Conservation (phyloP, 163 green algal species). For the Picocystis sp. region DNA sequence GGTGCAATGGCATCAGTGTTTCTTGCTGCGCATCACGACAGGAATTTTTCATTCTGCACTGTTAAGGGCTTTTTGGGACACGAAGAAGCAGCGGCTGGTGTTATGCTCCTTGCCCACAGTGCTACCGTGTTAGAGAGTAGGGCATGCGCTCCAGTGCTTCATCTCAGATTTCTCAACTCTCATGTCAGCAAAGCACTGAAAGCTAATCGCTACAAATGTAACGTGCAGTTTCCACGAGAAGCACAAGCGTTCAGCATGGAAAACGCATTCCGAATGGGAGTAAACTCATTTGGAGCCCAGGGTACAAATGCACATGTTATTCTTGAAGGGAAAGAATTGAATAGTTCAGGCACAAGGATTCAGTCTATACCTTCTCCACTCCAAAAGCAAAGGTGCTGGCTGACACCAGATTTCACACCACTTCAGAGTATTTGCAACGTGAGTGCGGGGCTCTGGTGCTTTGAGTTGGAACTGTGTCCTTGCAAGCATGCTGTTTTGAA, state of each 20-base stretch:
- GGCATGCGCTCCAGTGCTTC: constrained; percentile 27
- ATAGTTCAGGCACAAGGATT: too few relatives aligned
- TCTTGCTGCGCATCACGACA: neutral
- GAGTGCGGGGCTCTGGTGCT: too few relatives aligned
- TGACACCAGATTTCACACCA: too few relatives aligned
- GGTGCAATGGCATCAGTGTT: constrained; percentile 10
- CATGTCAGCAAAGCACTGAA: constrained; percentile 30
- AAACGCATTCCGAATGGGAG: constrained; percentile 4
- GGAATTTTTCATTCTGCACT: constrained; percentile 19
- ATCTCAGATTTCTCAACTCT: constrained; percentile 58
- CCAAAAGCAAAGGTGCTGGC: too few relatives aligned
- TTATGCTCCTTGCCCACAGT: constrained; percentile 37
- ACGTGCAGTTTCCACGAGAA: constrained; percentile 2
- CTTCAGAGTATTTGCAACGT: too few relatives aligned
- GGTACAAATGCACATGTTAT: constrained; percentile 39
- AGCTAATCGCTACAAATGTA: neutral
- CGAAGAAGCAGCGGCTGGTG: constrained; percentile 51
- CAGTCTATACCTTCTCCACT: too few relatives aligned
- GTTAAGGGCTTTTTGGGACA: constrained; percentile 55
- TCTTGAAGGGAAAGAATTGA: constrained; percentile 1
- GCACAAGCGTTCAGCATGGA: neutral
- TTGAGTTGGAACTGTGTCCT: too few relatives aligned
- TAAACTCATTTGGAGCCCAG: constrained; percentile 32
- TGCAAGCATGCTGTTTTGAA: too few relatives aligned
- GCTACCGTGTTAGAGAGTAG: neutral